A percentile compares a stretch with the other conserved stretches of the same genome.
phyloP scores from a whole-genome alignment of 2,329 filamentous ascomycete genomes.

The Colletotrichum salicis region DNA sequence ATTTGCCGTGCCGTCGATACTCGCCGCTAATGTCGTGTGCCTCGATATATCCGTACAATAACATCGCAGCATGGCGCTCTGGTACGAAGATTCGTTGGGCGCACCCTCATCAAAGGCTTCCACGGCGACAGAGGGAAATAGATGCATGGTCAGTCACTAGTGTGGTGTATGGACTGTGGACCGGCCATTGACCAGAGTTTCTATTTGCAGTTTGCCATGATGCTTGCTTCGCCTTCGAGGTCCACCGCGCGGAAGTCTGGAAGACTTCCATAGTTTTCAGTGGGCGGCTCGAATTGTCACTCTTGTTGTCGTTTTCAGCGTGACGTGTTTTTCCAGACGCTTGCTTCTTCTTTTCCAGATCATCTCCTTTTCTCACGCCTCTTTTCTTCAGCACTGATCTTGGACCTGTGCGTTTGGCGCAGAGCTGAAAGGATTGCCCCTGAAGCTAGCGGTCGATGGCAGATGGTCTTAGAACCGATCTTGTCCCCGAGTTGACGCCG shows the following conservation, averaged over 20 bases:
- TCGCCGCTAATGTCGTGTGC: conserved; percentile 6
- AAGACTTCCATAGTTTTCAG: conserved; percentile 12
- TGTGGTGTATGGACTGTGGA: background rate
- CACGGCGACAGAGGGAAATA: conserved; percentile 8
- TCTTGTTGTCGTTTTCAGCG: conserved; percentile 7
- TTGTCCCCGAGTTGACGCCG: background rate
- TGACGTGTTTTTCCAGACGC: conserved; percentile 9
- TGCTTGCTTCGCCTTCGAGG: conserved; percentile 3
- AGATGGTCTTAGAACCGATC: conserved; percentile 8
- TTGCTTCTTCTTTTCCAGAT: conserved; percentile 1
- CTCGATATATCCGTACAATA: background rate
- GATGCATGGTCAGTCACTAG: background rate
- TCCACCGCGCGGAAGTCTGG: conserved; percentile 13
- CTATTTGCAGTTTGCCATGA: conserved; percentile 16
- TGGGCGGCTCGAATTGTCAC: background rate
- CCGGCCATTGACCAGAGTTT: conserved; percentile 16
- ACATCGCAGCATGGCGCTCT: background rate
- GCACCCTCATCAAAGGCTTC: background rate
- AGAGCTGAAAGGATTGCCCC: background rate
- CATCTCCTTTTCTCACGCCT: background rate
- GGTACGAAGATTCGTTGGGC: background rate
- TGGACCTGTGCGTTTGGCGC: background rate
- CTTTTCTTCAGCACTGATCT: conserved; percentile 6
- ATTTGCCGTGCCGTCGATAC: conserved; percentile 8
- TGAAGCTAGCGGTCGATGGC: conserved; percentile 13